These are phyloP conservation scores for Selenicereus undatus DNA, from an alignment of 148 eudicot species.

Conservation along the genomic window DNA sequence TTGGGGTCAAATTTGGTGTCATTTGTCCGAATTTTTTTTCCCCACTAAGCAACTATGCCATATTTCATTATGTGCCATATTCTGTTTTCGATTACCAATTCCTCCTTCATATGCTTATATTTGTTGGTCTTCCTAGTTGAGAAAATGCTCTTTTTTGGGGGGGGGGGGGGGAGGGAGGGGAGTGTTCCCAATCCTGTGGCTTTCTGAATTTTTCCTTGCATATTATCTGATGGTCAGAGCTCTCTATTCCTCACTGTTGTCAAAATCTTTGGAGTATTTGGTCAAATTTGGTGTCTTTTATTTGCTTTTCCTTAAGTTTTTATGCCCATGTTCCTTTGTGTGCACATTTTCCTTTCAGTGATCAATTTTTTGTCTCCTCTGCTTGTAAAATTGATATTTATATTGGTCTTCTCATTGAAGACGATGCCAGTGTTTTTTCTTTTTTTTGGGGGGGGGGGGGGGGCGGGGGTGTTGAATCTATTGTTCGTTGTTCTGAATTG, in stretches of 20 bases:
- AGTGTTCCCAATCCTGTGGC: no score
- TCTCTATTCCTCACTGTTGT: no score
- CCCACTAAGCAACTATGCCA: background rate
- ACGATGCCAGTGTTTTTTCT: background rate
- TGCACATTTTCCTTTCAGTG: background rate
- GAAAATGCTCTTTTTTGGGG: no score
- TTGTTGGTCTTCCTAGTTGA: no score
- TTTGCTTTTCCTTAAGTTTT: background rate
- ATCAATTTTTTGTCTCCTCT: background rate
- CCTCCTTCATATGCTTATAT: no score
- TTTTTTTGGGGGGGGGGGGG: background rate
- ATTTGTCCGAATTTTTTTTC: background rate
- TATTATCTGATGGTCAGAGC: no score
- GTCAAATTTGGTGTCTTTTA: background rate
- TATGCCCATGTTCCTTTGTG: background rate
- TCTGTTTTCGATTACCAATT: background rate
- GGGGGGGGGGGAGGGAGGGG: no score
- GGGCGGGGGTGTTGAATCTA: background rate
- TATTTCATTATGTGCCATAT: background rate
- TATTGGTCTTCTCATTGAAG: background rate
- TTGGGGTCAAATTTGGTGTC: background rate
- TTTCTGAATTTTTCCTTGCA: no score
- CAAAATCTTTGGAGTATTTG: background rate
- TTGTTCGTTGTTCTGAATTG: background rate
- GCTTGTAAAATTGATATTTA: background rate